These are phyloP conservation scores for Paxillus ammoniavirescens DNA, from an alignment of 768 basidiomycete species.

Conservation along the genomic window DNA sequence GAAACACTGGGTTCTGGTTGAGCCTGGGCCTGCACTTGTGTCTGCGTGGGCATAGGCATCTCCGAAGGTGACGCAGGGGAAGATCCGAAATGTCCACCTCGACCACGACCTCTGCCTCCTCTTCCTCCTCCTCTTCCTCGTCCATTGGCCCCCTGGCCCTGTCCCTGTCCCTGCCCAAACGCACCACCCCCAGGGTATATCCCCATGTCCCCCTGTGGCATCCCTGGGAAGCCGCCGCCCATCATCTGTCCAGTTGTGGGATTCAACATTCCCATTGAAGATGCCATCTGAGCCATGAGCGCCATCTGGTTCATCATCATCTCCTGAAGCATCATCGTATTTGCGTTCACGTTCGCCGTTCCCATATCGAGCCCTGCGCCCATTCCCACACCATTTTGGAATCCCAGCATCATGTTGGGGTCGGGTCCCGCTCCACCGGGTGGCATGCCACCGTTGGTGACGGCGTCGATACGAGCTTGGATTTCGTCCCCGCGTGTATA, in stretches of 20 bases:
- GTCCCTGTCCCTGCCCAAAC: constrained; percentile 22
- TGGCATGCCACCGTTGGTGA: constrained; percentile 51
- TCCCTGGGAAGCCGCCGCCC: constrained; percentile 56
- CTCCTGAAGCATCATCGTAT: constrained; percentile 77
- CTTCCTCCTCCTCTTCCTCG: constrained; percentile 52
- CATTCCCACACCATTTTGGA: constrained; percentile 44
- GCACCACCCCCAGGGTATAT: constrained; percentile 38
- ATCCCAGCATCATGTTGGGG: constrained; percentile 45
- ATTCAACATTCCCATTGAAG: constrained; percentile 76
- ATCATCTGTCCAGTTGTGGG: constrained; percentile 56
- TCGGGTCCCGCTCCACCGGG: constrained; percentile 32
- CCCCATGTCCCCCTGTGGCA: constrained; percentile 52
- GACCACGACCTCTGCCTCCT: constrained; percentile 37
- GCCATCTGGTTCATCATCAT: constrained; percentile 93
- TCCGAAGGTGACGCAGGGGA: constrained; percentile 24
- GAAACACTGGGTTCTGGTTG: constrained; percentile 11
- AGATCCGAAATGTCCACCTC: constrained; percentile 39
- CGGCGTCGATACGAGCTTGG: constrained; percentile 76
- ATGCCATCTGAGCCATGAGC: constrained; percentile 90
- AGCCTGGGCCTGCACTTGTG: constrained; percentile 18
- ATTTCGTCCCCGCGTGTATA: constrained; percentile 60
- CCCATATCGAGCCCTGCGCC: constrained; percentile 32
- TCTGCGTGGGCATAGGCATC: constrained; percentile 16
- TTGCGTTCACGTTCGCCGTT: constrained; percentile 55
- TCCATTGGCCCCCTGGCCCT: constrained; percentile 27